phyloP scores from a whole-genome alignment of 2,329 filamentous ascomycete genomes.

The Alternaria sp. region DNA sequence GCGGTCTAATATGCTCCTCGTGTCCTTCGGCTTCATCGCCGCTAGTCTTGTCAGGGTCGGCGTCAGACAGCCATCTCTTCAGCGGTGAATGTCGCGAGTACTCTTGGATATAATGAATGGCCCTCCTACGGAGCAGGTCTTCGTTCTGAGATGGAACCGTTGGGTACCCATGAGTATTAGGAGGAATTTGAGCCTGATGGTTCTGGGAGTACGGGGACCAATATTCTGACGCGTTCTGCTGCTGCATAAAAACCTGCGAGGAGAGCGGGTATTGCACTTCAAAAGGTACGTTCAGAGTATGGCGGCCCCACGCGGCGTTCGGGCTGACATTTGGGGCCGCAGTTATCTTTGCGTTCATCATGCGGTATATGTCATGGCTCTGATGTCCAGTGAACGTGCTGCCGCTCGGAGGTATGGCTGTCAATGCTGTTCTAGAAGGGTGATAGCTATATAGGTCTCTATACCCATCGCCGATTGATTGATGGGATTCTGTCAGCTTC shows the following conservation, averaged over 20 bases:
- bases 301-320: not conserved
- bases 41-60: slow-evolving; percentile 15
- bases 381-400: slow-evolving; percentile 25
- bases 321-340: slow-evolving; percentile 4
- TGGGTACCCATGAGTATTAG: not conserved
- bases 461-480: slow-evolving; percentile 21
- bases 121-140: slow-evolving; percentile 25
- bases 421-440: slow-evolving; percentile 10
- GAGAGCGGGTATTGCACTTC: slow-evolving; percentile 7
- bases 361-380: slow-evolving; percentile 27
- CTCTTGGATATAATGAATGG: slow-evolving; percentile 24
- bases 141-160: slow-evolving; percentile 15
- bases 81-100: slow-evolving; percentile 14
- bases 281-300: slow-evolving; percentile 12
- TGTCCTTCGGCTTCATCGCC: slow-evolving; percentile 9
- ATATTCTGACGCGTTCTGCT: not conserved
- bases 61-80: slow-evolving; percentile 18
- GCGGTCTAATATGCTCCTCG: not conserved
- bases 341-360: slow-evolving; percentile 21
- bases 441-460: slow-evolving; percentile 19
- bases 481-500: slow-evolving; percentile 15
- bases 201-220: slow-evolving; percentile 7
- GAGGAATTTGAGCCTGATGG: not conserved
- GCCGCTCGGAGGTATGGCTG: slow-evolving; percentile 14
- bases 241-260: slow-evolving; percentile 9